Conservation (phyloP, 305 asterid species). For the Plantago coronopus region DNA sequence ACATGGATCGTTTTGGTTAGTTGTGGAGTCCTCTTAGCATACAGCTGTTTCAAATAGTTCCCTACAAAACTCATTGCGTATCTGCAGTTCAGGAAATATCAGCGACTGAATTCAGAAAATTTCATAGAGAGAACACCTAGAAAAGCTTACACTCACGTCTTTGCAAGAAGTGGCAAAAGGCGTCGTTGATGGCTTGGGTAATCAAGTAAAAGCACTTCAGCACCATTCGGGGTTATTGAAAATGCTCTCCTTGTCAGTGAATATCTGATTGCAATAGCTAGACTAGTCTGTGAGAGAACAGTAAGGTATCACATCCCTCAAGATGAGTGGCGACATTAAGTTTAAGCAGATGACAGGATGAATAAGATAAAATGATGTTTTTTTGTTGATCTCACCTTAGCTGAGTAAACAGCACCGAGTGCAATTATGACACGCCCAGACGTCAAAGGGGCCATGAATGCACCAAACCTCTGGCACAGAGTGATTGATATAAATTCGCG, state of each 20-base stretch:
- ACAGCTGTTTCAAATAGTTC: conserved; percentile 65
- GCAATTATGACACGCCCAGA: conserved; percentile 96
- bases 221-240: conserved; percentile 54
- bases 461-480: conserved; percentile 79
- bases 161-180: conserved; percentile 92
- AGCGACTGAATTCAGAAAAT: too few relatives aligned
- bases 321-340: too few relatives aligned
- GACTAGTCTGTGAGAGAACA: conserved; percentile 46
- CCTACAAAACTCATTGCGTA: conserved; percentile 84
- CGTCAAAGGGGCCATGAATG: conserved; percentile 96
- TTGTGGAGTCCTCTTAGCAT: conserved; percentile 74
- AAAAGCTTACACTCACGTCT: conserved; percentile 77
- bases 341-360: background rate
- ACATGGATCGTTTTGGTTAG: conserved; percentile 76
- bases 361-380: background rate
- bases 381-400: conserved; percentile 52
- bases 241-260: conserved; percentile 88
- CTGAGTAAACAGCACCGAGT: conserved; percentile 56
- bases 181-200: conserved; percentile 96
- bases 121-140: too few relatives aligned
- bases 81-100: conserved; percentile 60
- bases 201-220: conserved; percentile 89
- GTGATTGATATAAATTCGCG: conserved; percentile 16
- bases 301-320: too few relatives aligned
- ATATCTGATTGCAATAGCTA: conserved; percentile 80